A percentile compares a stretch with the other conserved stretches of the same genome.
Conservation (phyloP, 2,329 filamentous ascomycete genomes). For the Fusarium subglutinans region DNA sequence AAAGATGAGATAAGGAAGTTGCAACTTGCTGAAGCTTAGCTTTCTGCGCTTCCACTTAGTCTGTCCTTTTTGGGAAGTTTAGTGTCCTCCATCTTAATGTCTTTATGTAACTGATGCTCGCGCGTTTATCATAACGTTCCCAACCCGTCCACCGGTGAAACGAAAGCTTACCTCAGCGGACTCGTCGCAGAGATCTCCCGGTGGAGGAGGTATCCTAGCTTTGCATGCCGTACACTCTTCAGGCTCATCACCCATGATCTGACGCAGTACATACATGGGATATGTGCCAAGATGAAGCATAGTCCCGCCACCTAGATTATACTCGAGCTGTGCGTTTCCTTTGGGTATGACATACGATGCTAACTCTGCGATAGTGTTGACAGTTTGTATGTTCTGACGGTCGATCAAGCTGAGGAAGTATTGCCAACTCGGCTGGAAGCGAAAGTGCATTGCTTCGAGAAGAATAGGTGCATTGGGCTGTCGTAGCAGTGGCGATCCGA, state of each 20-base stretch:
- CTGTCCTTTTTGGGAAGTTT: background rate
- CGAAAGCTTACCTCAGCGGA: background rate
- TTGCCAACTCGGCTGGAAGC: background rate
- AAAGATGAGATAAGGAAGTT: background rate
- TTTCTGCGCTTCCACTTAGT: background rate
- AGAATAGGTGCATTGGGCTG: background rate
- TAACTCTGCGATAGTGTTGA: accelerated
- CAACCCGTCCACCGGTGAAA: background rate
- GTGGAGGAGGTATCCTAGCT: background rate
- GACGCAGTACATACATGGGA: background rate
- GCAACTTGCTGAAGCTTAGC: background rate
- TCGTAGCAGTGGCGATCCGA: background rate
- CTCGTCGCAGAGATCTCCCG: background rate
- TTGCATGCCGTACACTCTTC: background rate
- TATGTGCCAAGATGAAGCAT: conserved; percentile 1
- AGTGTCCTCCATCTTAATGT: accelerated
- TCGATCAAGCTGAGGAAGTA: background rate
- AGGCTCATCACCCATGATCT: background rate
- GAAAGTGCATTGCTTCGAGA: background rate
- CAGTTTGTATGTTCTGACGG: background rate
- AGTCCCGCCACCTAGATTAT: background rate
- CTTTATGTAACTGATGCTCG: background rate
- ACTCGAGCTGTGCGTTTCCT: background rate
- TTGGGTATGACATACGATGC: background rate
- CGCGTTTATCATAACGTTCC: background rate